Percentiles rank a stretch among this genome's conserved stretches.
Evolutionary conservation across 768 basidiomycete genomes (phyloP).

Genomic region (Collybiopsis confluens): DNA sequence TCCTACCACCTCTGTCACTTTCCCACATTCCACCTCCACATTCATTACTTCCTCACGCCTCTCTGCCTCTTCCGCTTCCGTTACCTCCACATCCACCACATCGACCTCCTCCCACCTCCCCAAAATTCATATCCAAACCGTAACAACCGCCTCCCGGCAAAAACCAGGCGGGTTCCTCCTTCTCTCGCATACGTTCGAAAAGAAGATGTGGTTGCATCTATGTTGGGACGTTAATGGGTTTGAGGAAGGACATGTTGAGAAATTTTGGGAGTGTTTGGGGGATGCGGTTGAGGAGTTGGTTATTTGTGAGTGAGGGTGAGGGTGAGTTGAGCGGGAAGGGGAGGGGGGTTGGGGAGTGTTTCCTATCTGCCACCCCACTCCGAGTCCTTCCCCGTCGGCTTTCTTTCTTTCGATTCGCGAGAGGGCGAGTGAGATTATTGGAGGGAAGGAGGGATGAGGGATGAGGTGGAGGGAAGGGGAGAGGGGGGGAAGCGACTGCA

Average conservation of each 20-base stretch:
- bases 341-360: no score
- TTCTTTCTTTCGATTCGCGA: no score
- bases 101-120: neutral
- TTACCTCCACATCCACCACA: neutral
- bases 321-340: neutral
- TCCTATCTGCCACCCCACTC: no score
- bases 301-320: neutral
- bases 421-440: no score
- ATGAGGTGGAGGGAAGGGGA: no score
- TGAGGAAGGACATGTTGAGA: conserved; percentile 20
- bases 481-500: no score
- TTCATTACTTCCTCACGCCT: no score
- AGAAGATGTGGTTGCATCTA: conserved; percentile 48
- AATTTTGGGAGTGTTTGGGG: conserved; percentile 24
- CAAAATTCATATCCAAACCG: conserved; percentile 35
- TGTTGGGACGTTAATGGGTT: conserved; percentile 29
- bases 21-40: no score
- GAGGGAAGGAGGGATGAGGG: no score
- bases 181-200: conserved; percentile 58
- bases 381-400: no score
- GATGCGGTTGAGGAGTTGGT: conserved; percentile 16
- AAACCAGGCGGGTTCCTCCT: conserved; percentile 57
- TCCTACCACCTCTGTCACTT: no score
- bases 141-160: conserved; percentile 65
- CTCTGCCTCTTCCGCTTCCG: neutral